Evolutionary conservation across 1,139 yeast species (phyloP), one percentile per base, ranked within the genome.

Genomic region (Taphrina communis): DNA sequence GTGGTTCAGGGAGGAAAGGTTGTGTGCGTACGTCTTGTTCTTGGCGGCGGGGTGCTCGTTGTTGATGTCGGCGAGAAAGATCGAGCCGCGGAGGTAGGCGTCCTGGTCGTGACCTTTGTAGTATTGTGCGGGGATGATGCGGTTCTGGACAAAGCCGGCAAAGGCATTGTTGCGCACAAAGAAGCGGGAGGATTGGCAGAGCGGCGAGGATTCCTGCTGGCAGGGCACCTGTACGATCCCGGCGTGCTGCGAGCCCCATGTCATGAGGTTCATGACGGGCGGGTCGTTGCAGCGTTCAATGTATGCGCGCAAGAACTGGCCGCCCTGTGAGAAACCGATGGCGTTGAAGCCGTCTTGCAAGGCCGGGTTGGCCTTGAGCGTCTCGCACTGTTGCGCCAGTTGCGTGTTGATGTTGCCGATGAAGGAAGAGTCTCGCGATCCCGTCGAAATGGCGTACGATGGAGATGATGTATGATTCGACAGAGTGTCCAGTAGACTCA

Each of bases 321-420:
- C 96, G 46, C 96, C 96, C 75, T 90, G 96, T 0, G 95, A 88
- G 74, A 88, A 88, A 2, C 96, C 96, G 61, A 90, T 82, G 5
- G 88, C 90, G 75, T 88, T 88, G 75, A 89, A 88, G 0, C 94
- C 94, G 17, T 77, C 70, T 1, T 73, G 65, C 14, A 87, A 78
- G 68, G 82, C 84, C 0, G 84, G 79, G 1, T 82, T 78, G 0
- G 73, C 73, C 1, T 76, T 71, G 48, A 86, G 75, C 69, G 82
- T 80, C 5, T 78, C 78, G 72, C 88, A 85, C 0, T 81, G 86
- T 11, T 41, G 62, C 41, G 73, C 78, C 0, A 83, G 75, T 72
- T 85, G 83, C 2, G 78, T 79, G 73, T 84, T 85, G 44, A 88
- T 82, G 72, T 85, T 84, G 0, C 96, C 95, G 65, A 87, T 77